phyloP scores from a whole-genome alignment of 2,329 filamentous ascomycete genomes.

The Trichoderma asperellum region DNA sequence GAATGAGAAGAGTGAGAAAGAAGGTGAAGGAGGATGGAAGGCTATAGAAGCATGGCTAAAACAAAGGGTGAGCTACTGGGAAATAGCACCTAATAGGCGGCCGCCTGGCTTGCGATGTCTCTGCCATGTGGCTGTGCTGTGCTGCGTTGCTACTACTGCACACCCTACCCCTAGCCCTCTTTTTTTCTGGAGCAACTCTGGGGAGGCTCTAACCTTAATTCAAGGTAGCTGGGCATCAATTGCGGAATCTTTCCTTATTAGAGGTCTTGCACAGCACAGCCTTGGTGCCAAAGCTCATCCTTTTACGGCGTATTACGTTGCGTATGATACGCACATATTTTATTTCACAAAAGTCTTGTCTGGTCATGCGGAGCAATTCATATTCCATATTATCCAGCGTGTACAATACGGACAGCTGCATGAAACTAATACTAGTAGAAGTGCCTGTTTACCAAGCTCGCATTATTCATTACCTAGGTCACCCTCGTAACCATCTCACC shows the following conservation, averaged over 20 bases:
- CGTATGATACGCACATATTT: background rate
- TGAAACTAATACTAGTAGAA: background rate
- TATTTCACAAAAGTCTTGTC: background rate
- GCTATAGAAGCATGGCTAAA: background rate
- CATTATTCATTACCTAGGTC: background rate
- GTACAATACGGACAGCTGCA: background rate
- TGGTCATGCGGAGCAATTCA: background rate
- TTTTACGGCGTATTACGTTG: background rate
- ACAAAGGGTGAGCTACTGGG: background rate
- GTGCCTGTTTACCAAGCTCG: background rate
- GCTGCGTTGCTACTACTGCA: background rate
- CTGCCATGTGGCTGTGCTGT: slow-evolving; percentile 22
- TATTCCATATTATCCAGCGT: background rate
- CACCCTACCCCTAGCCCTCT: too few relatives aligned
- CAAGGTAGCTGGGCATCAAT: background rate
- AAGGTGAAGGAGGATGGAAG: background rate
- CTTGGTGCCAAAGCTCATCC: background rate
- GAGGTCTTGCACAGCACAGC: background rate
- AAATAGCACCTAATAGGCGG: background rate
- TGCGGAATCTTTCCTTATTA: background rate
- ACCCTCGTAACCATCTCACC: slow-evolving; percentile 13
- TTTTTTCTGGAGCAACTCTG: background rate
- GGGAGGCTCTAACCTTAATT: slow-evolving; percentile 4
- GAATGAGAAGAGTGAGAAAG: background rate
- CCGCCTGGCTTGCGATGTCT: slow-evolving; percentile 4